Evolutionary conservation across 2,329 filamentous ascomycete genomes (phyloP), one percentile per base, ranked within the genome.

Genomic region (Pseudogymnoascus sp.): DNA sequence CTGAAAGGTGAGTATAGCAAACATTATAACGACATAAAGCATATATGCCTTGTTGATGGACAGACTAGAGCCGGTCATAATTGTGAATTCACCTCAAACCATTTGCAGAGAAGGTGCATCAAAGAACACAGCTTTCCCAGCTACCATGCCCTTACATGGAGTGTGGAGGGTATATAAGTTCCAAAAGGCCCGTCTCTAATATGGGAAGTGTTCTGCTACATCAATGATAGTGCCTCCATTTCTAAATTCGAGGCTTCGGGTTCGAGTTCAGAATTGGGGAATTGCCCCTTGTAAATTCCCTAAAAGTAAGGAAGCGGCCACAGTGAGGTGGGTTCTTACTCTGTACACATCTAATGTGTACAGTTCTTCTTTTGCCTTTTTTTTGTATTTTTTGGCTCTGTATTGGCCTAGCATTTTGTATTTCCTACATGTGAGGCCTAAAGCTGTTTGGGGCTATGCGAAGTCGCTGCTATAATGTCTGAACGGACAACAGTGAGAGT

Each of bases 301-400:
- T 28, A 47, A 47, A 47, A 25, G 41, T 9, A 47, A 47, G 41
- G 41, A 47, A 47, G 41, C 22, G 41, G 41, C 41, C 22, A 28
- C 22, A 47, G 41, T 47, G 41, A 47, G 41, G 41, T 28, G 41
- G 41, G 41, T 47, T 47, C 41, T 47, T 28, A n/a, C 41, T 47
- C 41, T 47, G 22, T 47, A 47, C 41, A 6, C 41, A 43, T 33
- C 9, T n/a, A 25, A 3, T 28, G 41, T 47, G 41, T 47, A 47
- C 20, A 47, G 41, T 47, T 28, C 22, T 47, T 47, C 41, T 47
- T 47, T 47, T 47, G 22, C 12, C 22, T n/a, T n/a, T 28, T 47
- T 47, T 28, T 47, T 16, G n/a, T 9, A 6, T 22, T 14, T n/a
- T 47, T 47, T n/a, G 28, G 7, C 7, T 18, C 43, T 18, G 9